These are phyloP conservation scores for Austropuccinia psidii DNA, from an alignment of 1,284 basidiomycete genomes.

Conservation along the genomic window DNA sequence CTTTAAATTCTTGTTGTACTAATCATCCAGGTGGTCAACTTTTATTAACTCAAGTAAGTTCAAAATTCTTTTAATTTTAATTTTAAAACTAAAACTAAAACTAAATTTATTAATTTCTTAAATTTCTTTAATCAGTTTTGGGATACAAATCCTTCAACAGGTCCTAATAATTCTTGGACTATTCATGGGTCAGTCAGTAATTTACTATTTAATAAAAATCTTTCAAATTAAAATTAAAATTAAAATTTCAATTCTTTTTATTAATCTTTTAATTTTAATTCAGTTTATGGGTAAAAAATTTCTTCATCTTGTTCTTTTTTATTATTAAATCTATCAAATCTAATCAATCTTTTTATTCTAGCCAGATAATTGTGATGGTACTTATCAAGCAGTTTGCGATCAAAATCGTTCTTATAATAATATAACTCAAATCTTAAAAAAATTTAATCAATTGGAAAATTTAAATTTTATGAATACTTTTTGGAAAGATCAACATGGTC, in stretches of 20 bases:
- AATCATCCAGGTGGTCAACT: slow-evolving; percentile 32
- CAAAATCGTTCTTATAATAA: slow-evolving; percentile 57
- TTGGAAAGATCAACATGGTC: slow-evolving; percentile 44
- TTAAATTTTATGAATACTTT: slow-evolving; percentile 60
- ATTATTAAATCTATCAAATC: slow-evolving; percentile 54
- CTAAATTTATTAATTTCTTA: neutral
- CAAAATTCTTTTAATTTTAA: neutral
- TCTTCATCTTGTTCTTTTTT: neutral
- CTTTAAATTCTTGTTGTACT: slow-evolving; percentile 26
- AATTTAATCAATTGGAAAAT: slow-evolving; percentile 55
- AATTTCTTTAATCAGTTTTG: slow-evolving; percentile 53
- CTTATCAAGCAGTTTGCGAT: slow-evolving; percentile 60
- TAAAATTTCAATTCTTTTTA: neutral
- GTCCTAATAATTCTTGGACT: slow-evolving; percentile 63
- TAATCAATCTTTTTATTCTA: neutral
- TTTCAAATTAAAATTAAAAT: neutral
- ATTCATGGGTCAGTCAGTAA: slow-evolving; percentile 55
- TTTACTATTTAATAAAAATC: neutral
- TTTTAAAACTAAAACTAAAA: neutral
- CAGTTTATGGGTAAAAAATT: neutral
- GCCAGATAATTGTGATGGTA: slow-evolving; percentile 59
- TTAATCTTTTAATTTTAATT: neutral
- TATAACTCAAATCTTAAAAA: slow-evolving; percentile 57
- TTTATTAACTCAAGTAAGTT: slow-evolving; percentile 30
- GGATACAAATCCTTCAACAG: slow-evolving; percentile 59